phyloP scores from a whole-genome alignment of 139 green algal species.

The Chlamydomonas eustigma region DNA sequence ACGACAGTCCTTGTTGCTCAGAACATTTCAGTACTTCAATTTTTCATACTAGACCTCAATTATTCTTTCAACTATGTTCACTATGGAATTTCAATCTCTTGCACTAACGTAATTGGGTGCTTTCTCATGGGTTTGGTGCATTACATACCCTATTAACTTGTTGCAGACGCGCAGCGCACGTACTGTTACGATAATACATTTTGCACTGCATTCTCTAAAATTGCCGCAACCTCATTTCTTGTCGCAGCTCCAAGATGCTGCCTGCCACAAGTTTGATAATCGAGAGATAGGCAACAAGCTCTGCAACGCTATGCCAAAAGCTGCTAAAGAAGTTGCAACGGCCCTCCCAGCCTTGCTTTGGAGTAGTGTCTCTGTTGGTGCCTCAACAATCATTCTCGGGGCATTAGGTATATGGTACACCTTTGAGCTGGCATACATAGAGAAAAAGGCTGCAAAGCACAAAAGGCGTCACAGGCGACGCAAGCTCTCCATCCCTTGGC shows the following conservation, averaged over 20 bases:
- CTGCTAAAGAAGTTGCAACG: neutral
- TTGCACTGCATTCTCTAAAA: no score
- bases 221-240: no score
- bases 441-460: conserved; percentile 54
- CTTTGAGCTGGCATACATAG: conserved; percentile 46
- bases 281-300: neutral
- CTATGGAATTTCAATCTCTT: no score
- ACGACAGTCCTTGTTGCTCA: neutral
- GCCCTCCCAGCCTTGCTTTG: neutral
- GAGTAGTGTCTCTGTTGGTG: neutral
- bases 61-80: neutral
- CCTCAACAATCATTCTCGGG: neutral
- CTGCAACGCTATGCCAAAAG: neutral
- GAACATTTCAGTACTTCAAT: neutral
- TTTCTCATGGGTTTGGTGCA: no score
- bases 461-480: conserved; percentile 42
- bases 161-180: no score
- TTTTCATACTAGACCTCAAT: neutral
- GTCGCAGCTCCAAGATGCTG: neutral
- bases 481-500: conserved; percentile 51
- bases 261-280: neutral
- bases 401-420: conserved; percentile 20
- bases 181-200: no score
- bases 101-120: no score
- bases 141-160: no score